A percentile compares a stretch with the other conserved stretches of the same genome.
phyloP scores from a whole-genome alignment of 176 grass and related monocot species.

The Poa annua region DNA sequence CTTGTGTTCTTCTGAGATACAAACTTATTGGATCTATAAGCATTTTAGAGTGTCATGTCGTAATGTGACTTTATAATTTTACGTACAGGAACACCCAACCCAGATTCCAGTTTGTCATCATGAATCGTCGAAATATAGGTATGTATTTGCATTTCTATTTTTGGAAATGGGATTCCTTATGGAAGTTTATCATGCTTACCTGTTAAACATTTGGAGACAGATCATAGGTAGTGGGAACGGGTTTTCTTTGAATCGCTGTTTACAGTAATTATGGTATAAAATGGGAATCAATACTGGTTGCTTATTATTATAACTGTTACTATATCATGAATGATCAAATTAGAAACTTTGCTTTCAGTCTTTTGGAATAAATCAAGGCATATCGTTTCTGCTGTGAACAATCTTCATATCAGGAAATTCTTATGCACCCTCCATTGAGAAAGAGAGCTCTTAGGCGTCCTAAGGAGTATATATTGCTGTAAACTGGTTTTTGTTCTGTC shows the following conservation, averaged over 20 bases:
- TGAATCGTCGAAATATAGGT: conserved; percentile 74
- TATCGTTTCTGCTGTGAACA: neutral
- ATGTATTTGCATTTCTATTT: conserved; percentile 3
- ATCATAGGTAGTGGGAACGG: neutral
- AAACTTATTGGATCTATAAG: conserved; percentile 3
- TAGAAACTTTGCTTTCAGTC: neutral
- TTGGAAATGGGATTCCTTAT: neutral
- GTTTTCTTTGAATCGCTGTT: conserved; percentile 2
- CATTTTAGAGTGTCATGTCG: neutral
- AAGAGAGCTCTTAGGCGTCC: neutral
- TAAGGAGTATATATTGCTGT: conserved; percentile 14
- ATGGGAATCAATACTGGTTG: neutral
- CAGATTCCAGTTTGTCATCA: conserved; percentile 66
- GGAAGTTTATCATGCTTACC: neutral
- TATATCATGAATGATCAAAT: neutral
- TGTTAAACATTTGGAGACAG: neutral
- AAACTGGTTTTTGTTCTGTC: neutral
- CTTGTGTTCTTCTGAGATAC: neutral
- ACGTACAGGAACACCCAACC: conserved; percentile 55
- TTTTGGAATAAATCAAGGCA: neutral
- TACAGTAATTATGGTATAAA: neutral
- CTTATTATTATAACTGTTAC: neutral
- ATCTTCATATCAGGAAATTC: conserved; percentile 3
- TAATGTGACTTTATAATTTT: neutral
- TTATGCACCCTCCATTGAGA: neutral